These are phyloP conservation scores for Suillus placidus DNA, from an alignment of 768 basidiomycete genomes.

Conservation along the genomic window DNA sequence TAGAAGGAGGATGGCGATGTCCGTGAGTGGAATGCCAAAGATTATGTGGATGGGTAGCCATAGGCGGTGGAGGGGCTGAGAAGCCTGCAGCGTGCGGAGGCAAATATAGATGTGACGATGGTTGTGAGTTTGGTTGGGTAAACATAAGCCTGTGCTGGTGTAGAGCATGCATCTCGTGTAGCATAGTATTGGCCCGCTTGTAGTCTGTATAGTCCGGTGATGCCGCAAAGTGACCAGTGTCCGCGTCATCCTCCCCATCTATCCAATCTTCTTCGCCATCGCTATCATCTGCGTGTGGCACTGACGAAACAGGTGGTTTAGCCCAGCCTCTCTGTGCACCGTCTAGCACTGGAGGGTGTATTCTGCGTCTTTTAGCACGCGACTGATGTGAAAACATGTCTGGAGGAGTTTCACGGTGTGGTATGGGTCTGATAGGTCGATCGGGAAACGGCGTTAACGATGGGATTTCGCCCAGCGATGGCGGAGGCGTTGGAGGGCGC, in stretches of 20 bases:
- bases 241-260: constrained; percentile 39
- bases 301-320: background rate
- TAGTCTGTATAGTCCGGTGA: constrained; percentile 41
- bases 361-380: constrained; percentile 56
- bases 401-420: constrained; percentile 15
- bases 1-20: constrained; percentile 5
- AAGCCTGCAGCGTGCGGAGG: background rate
- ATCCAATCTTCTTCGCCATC: constrained; percentile 38
- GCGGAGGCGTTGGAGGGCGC: constrained; percentile 48
- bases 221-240: constrained; percentile 24
- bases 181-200: constrained; percentile 60
- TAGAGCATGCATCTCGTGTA: constrained; percentile 71
- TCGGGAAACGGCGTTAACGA: constrained; percentile 21
- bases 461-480: constrained; percentile 32
- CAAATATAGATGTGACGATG: constrained; percentile 2
- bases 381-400: constrained; percentile 27
- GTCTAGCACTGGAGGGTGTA: constrained; percentile 53
- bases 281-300: constrained; percentile 16
- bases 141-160: constrained; percentile 65
- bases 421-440: constrained; percentile 16
- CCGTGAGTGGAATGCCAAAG: constrained; percentile 7
- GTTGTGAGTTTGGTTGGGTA: constrained; percentile 20
- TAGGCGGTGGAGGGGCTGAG: constrained; percentile 2
- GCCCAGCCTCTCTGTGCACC: constrained; percentile 53
- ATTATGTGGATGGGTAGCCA: constrained; percentile 5